A percentile compares a stretch with the other conserved stretches of the same genome.
phyloP scores from a whole-genome alignment of 805 yeast genomes.

The Lipomyces orientalis region DNA sequence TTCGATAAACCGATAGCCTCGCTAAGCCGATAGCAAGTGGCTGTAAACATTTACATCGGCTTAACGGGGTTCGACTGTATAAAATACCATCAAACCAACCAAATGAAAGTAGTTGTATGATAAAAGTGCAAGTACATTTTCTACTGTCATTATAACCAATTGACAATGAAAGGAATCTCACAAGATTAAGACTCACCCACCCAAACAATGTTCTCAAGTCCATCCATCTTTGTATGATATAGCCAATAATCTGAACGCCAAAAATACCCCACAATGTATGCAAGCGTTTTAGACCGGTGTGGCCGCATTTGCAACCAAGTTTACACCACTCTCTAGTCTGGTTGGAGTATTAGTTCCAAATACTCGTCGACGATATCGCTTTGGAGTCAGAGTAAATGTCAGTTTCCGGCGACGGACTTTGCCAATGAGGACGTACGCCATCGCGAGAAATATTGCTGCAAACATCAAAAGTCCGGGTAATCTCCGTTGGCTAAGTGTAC shows the following conservation, averaged over 20 bases:
- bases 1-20: no score
- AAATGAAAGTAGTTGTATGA: no score
- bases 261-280: background rate
- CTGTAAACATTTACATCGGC: no score
- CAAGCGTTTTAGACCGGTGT: background rate
- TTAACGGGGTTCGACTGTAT: no score
- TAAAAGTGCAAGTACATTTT: no score
- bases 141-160: no score
- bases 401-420: constrained; percentile 27
- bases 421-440: constrained; percentile 31
- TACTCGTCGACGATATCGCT: constrained; percentile 32
- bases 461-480: constrained; percentile 34
- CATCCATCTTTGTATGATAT: background rate
- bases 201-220: background rate
- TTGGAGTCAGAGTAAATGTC: constrained; percentile 30
- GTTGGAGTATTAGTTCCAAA: constrained; percentile 7
- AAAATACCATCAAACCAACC: no score
- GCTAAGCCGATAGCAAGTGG: no score
- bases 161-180: no score
- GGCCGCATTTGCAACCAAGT: constrained; percentile 5
- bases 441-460: constrained; percentile 22
- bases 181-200: background rate
- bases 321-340: background rate
- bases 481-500: constrained; percentile 29
- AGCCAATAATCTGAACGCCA: background rate